These are phyloP conservation scores for Psophocarpus tetragonolobus DNA, from an alignment of 306 rosid genomes.

Conservation along the genomic window DNA sequence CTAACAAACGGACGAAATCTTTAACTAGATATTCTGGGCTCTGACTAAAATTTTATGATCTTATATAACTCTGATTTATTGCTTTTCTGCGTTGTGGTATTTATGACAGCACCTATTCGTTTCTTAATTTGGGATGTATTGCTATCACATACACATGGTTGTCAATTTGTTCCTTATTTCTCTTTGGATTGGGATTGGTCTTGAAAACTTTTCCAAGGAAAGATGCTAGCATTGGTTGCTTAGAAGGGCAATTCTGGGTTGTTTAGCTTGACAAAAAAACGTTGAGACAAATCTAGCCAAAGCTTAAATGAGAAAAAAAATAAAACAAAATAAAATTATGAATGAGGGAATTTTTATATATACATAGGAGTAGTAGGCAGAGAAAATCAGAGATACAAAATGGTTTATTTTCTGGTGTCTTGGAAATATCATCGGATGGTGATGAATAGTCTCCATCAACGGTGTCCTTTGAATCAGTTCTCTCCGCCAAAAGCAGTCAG, in stretches of 20 bases:
- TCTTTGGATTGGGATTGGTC: slow-evolving; percentile 30
- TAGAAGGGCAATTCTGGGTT: slow-evolving; percentile 15
- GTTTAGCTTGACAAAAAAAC: slow-evolving; percentile 26
- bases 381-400: slow-evolving; percentile 31
- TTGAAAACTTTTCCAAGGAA: slow-evolving; percentile 25
- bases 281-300: slow-evolving; percentile 26
- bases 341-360: not conserved
- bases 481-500: slow-evolving; percentile 90
- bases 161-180: slow-evolving; percentile 40
- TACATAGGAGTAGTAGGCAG: not conserved
- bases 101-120: slow-evolving; percentile 43
- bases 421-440: slow-evolving; percentile 67
- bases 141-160: slow-evolving; percentile 30
- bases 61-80: slow-evolving; percentile 37
- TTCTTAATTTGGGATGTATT: slow-evolving; percentile 46
- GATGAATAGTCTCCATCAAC: slow-evolving; percentile 89
- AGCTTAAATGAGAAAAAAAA: not conserved
- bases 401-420: slow-evolving; percentile 41
- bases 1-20: slow-evolving; percentile 58
- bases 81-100: slow-evolving; percentile 34
- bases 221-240: slow-evolving; percentile 36
- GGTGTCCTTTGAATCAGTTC: slow-evolving; percentile 98
- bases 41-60: slow-evolving; percentile 49
- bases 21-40: slow-evolving; percentile 52
- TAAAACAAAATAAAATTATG: not conserved